Evolutionary conservation across 2,329 filamentous ascomycete species (phyloP), one percentile per base, ranked within the genome.

Genomic region (Fonsecaea nubica): DNA sequence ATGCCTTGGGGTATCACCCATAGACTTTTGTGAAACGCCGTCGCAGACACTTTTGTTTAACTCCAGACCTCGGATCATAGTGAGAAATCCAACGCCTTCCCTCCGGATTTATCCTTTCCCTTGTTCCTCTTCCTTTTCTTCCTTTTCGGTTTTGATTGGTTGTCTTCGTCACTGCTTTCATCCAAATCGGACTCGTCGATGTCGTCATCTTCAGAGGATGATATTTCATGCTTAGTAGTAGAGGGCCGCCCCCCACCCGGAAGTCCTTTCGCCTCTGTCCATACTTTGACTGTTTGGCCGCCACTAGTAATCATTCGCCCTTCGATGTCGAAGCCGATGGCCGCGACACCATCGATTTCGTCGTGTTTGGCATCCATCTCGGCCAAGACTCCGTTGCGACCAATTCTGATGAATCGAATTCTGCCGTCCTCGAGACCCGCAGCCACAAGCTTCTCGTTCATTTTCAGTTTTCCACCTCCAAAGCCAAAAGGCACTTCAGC

Each of bases 221-320:
- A 78, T 21, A 76, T 72, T 63, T 74, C 75, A 56, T 76, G 76
- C 67, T 80, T 78, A 30, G 72, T 72, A 32, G 52, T 33, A 33
- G 38, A 33, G 72, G 73, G 2, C 65, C 75, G 36, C 77, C 74
- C 18, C 72, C 78, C 30, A 80, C 83, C 0, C 82, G 81, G 0
- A 79, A 80, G 0, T 80, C 83, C 1, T 83, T 80, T 82, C 25
- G 89, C 86, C 75, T 95, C 88, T 67, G 88, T 88, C 95, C 95
- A 99, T 1, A 98, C 89, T 78, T 97, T 97, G 69, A 99, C 86
- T 0, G 89, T 88, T 72, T 86, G 86, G 0, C 95, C 95, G 62
- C 95, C 95, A 10, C 92, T 93, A 74, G 89, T 96, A 72, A 99
- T 92, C 83, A 99, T 87, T 54, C 95, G 86, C 54, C 93, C 92